A percentile compares a stretch with the other conserved stretches of the same genome.
Conservation (phyloP, 2,329 filamentous ascomycete genomes). For the Diplodia mutila region DNA sequence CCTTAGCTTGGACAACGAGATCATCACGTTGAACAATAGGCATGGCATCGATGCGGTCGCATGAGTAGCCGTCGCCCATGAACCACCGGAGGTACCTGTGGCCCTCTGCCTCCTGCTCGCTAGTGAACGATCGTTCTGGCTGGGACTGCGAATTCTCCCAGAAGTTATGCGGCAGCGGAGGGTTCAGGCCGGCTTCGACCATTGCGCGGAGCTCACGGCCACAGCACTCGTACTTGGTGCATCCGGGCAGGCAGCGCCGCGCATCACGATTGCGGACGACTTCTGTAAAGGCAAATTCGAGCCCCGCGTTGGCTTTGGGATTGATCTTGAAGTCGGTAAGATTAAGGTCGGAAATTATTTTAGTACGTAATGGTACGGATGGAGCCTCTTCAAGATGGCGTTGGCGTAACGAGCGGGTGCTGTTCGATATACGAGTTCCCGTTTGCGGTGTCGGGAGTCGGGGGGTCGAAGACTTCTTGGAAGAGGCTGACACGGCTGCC, state of each 20-base stretch:
- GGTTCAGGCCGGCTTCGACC: conserved; percentile 48
- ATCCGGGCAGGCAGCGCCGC: conserved; percentile 72
- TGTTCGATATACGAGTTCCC: neutral
- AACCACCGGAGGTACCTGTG: conserved; percentile 57
- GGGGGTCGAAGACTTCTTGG: neutral
- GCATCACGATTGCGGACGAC: conserved; percentile 72
- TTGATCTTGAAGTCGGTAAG: conserved; percentile 84
- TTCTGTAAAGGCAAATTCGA: conserved; percentile 73
- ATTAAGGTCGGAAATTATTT: conserved; percentile 60
- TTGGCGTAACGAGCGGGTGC: neutral
- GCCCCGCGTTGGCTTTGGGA: conserved; percentile 69
- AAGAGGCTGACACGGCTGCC: neutral
- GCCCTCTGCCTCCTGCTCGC: conserved; percentile 38
- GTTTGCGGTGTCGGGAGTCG: neutral
- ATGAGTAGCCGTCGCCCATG: conserved; percentile 51
- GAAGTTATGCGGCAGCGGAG: conserved; percentile 12
- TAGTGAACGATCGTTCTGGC: neutral
- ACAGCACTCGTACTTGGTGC: conserved; percentile 76
- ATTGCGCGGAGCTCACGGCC: conserved; percentile 71
- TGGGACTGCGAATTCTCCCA: conserved; percentile 8
- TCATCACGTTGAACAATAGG: conserved; percentile 63
- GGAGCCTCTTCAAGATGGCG: neutral
- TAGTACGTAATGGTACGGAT: conserved; percentile 56
- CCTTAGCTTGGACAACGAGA: conserved; percentile 75
- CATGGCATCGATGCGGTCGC: conserved; percentile 52